Base-by-base conservation (phyloP, 2,329 filamentous ascomycete species). In the Aurifilum marmelostoma region DNA sequence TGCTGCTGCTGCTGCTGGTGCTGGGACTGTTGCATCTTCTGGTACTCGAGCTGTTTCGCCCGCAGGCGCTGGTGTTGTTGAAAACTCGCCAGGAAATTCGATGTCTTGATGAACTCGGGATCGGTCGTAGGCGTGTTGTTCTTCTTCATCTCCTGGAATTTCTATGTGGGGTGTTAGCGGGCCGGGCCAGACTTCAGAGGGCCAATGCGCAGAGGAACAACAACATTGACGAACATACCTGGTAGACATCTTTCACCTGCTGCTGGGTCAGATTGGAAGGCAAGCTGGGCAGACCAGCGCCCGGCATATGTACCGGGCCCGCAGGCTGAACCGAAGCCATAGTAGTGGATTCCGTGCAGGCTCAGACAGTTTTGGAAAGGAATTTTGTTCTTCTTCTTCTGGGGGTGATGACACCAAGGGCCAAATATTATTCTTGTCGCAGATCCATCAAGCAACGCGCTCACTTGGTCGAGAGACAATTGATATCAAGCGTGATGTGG, bases 141-240 rank as follows among this genome's bases (percentile, higher is more conserved):
- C 67, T 92, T 88, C 80, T 95, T 96, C 92, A 98, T 94, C 79
- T 92, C 89, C 77, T 92, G 91, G 73, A 92, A 96, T 86, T 93
- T 94, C 94, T 97, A 75, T 37, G n/a, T 4, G n/a, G 63, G 63
- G 61, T 70, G 79, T 85, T 76, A 86, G 77, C 71, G 59, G 66
- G 39, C 32, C 21, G 14, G n/a, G 56, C 41, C 39, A 43, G 4
- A 34, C 50, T 21, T 21, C 37, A 58, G 29, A 64, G 43, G 29
- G 21, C 37, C 37, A 43, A 54, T 27, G 27, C 27, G 37, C 24
- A 47, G 32, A 50, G 58, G 3, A 27, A 34, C 29, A 18, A 50
- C 39, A 72, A n/a, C n/a, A n/a, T 59, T 58, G 61, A 41, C 41
- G 66, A 66, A 27, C 85, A 76, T 85, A 92, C 91, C 78, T 84